Base-by-base conservation (phyloP, 192 early-diverging fungal species). In the Thoreauomyces humboldtii region DNA sequence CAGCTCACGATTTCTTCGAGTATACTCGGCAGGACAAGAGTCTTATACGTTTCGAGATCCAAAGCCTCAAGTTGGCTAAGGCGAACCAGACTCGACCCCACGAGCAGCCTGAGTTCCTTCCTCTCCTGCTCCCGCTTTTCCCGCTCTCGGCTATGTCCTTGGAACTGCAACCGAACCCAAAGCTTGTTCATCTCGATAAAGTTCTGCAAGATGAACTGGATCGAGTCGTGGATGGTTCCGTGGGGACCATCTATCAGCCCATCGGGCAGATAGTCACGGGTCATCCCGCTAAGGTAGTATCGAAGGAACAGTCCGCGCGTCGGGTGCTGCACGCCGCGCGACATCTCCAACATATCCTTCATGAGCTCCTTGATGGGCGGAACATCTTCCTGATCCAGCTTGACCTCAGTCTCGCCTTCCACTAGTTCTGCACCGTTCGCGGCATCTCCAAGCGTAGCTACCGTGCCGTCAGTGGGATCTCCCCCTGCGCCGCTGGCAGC, bases 171-270 rank as follows among this genome's bases (percentile, higher is more conserved):
- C 0, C 98, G 91, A 11, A 99, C 98, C 98, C 98, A 99, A 17
- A 99, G 83, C 79, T 99, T 99, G 79, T 99, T 99, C 95, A 96
- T 99, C 80, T 99, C 98, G 34, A 94, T 91, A 79, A 98, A 98
- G 69, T 99, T 98, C 43, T 90, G 94, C 35, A 99, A 75, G 60
- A 92, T 95, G 67, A 99, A 99, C 38, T 91, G 86, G 62, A 96
- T 96, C 2, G 95, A 93, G 73, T 98, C 95, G 55, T 86, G 73
- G 47, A 97, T 81, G 55, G 87, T 91, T 55, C 94, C 95, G 65
- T 89, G 87, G 3, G 88, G 81, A 21, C 79, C 75, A 34, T 85
- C 73, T 2, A 71, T 34, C 21, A 66, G 52, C 17, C 88, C 89
- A 42, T 92, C 81, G 0, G 97, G 97, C 55, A 99, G 82, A 66